Evolutionary conservation across 495 filamentous ascomycete species (phyloP), one percentile per base, ranked within the genome.

Genomic region (Neurospora sp.): DNA sequence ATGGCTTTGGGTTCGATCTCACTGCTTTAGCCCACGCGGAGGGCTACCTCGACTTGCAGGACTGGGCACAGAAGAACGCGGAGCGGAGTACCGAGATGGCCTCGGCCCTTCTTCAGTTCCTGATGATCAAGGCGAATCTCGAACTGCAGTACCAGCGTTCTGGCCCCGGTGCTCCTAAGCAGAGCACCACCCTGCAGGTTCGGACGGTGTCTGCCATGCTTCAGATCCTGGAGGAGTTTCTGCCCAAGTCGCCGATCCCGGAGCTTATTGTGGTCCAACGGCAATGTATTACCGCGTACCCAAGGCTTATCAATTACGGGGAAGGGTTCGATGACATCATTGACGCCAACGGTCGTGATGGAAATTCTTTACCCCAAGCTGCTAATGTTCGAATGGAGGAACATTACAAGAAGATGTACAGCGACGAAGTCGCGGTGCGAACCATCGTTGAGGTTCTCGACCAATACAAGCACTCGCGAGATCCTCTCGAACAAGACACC

Each of bases 341-440:
- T 75, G 92, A 98, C 78, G 86, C 87, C 23, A 96, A 97, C 77
- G 92, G 94, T 39, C 86, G 91, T 74, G 88, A 91, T 62, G 90
- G 91, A 5, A 96, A 98, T 79, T 86, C 88, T 0, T 85, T 99
- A 27, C 90, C 94, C 0, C 85, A 88, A n/a, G 88, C 88, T 27
- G 91, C 95, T 35, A 92, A 96, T 75, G 90, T 88, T 74, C 90
- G 93, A 79, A 99, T 99, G 96, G 94, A 98, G 78, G 93, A 97
- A 73, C 89, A 97, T 70, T 98, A 97, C 81, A 97, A 96, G 81
- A 91, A 91, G 75, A 97, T 99, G 93, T 98, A 98, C 79, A 91
- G 92, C 74, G 90, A 92, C 71, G 93, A 97, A 75, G 86, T 92
- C 35, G 91, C 95, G 44, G 90, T 97, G 70, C 87, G 91, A 39